phyloP scores from a whole-genome alignment of 73 alveolate genomes.

The Paramecium sexaurelia region DNA sequence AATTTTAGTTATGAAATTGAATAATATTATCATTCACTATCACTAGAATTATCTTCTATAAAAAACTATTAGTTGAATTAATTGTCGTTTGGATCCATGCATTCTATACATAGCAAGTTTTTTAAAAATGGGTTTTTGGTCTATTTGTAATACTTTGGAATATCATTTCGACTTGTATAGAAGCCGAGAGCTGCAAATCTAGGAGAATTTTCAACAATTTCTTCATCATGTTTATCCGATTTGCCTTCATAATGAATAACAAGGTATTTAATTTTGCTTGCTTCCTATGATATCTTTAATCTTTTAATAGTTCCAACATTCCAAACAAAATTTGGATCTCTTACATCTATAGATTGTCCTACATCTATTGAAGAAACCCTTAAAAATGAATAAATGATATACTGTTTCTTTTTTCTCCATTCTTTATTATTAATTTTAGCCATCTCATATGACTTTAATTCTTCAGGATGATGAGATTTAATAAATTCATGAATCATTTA shows the following conservation, averaged over 20 bases:
- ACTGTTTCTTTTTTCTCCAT: constrained; percentile 42
- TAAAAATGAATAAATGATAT: neutral
- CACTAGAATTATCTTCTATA: neutral
- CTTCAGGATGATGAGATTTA: constrained; percentile 21
- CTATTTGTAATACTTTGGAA: constrained; percentile 7
- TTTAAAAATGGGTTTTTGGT: constrained; percentile 41
- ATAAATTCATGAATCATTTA: constrained; percentile 34
- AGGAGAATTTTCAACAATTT: constrained; percentile 14
- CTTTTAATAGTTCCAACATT: constrained; percentile 30
- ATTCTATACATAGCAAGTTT: neutral
- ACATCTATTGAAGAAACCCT: constrained; percentile 14
- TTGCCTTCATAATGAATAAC: constrained; percentile 54
- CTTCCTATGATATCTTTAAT: constrained; percentile 19
- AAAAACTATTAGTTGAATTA: constrained; percentile 25
- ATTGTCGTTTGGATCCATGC: constrained; percentile 17
- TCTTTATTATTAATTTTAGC: neutral
- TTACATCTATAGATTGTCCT: neutral
- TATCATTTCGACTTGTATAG: constrained; percentile 41
- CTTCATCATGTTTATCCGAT: constrained; percentile 55
- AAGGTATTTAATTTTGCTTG: neutral
- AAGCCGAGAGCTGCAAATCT: constrained; percentile 28
- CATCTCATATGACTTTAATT: neutral
- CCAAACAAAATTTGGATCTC: constrained; percentile 55
- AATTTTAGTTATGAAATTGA: too few relatives aligned
- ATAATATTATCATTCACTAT: constrained; percentile 17